Percentiles rank a stretch among this genome's conserved stretches.
phyloP scores from a whole-genome alignment of 305 asterid species.

The Euphrasia arctica region DNA sequence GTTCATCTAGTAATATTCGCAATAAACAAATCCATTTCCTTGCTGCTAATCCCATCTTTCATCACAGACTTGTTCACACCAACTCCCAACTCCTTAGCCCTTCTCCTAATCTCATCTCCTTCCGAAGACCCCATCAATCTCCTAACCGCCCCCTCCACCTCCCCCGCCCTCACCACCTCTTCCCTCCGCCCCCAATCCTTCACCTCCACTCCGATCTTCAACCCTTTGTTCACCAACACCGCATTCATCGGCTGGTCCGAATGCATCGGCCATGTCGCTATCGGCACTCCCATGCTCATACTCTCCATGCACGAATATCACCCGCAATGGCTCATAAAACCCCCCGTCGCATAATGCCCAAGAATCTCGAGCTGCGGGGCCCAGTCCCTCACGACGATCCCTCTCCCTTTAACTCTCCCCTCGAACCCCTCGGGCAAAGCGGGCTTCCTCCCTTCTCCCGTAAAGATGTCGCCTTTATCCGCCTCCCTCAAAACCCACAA shows the following conservation, averaged over 20 bases:
- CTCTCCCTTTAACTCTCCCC: slow-evolving; percentile 31
- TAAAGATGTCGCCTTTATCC: slow-evolving; percentile 30
- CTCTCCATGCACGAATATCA: slow-evolving; percentile 62
- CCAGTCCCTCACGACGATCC: slow-evolving; percentile 51
- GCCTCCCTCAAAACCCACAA: slow-evolving; percentile 45
- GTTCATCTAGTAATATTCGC: slow-evolving; percentile 30
- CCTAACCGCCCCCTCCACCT: slow-evolving; percentile 29
- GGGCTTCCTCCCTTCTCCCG: not conserved
- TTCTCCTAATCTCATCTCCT: slow-evolving; percentile 43
- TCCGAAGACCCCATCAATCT: slow-evolving; percentile 39
- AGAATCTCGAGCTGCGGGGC: slow-evolving; percentile 56
- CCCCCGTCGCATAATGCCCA: slow-evolving; percentile 43
- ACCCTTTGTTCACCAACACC: slow-evolving; percentile 26
- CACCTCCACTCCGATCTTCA: slow-evolving; percentile 39
- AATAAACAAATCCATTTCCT: slow-evolving; percentile 38
- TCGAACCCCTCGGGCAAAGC: slow-evolving; percentile 37
- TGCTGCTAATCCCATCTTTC: slow-evolving; percentile 25
- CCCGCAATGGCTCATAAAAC: slow-evolving; percentile 61
- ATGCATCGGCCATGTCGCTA: slow-evolving; percentile 63
- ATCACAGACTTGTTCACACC: slow-evolving; percentile 21
- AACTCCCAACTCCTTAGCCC: slow-evolving; percentile 36
- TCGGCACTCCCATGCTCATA: slow-evolving; percentile 48
- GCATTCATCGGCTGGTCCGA: slow-evolving; percentile 71
- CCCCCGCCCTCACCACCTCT: slow-evolving; percentile 24
- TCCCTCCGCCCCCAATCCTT: slow-evolving; percentile 33